Base-by-base conservation (phyloP, 2,329 filamentous ascomycete genomes). In the Fusarium agapanthi region DNA sequence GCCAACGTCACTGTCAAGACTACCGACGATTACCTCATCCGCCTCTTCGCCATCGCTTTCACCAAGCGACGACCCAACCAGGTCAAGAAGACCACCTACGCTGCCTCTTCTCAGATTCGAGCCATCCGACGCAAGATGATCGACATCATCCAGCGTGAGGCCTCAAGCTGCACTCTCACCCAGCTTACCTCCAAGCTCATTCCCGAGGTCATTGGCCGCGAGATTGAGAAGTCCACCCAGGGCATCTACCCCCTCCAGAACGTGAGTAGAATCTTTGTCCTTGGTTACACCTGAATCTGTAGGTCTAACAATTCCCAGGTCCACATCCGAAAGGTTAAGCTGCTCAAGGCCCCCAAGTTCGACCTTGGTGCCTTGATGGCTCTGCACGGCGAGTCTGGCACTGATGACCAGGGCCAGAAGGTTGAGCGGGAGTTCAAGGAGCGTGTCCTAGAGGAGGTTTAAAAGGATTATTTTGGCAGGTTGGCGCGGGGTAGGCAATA, bases 51-150 rank as follows among this genome's bases (percentile, higher is more conserved):
- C 85, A 99, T 99, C 80, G 96, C 94, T 80, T 99, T 99, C 91
- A 99, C 96, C 87, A 98, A 98, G 93, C 91, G 95, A 86, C 93
- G 96, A 83, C 95, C 94, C 81, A 99, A 98, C 90, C 96, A 99
- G 91, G 95, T 99, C 90, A 97, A 97, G 93, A 99, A 98, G 93
- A 99, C 96, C 82, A 99, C 96, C 84, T 99, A 99, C 84, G 96
- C 96, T 79, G 92, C 92, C 77, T 95, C 94, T 76, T 98, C 96
- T 76, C 96, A 99, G 88, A 98, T 98, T 86, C 93, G 95, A 79
- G 92, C 93, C 80, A 99, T 99, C 86, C 93, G 96, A 87, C 96
- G 95, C 91, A 98, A 99, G 94, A 99, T 99, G 96, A 93, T 91
- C 76, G 96, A 99, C 88, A 98, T 99, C 87, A 98, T 99, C 86